Conservation (phyloP, 1,284 basidiomycete genomes). For the Microbotryum scabiosae region DNA sequence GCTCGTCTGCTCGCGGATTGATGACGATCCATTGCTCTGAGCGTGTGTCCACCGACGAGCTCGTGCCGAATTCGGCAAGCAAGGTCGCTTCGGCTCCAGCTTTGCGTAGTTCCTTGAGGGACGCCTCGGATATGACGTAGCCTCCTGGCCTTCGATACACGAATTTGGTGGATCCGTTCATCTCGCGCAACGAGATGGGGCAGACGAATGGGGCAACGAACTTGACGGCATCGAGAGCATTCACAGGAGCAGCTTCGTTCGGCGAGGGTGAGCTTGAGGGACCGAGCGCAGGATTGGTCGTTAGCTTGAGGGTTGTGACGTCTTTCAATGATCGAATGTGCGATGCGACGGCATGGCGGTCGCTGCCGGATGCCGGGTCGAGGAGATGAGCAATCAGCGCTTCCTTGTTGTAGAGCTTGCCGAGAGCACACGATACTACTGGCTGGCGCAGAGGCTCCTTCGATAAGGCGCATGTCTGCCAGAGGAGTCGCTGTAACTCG, state of each 20-base stretch:
- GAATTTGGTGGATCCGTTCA: conserved; percentile 82
- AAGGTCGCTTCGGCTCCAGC: conserved; percentile 13
- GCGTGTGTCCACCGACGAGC: neutral
- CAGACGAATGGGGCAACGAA: conserved; percentile 64
- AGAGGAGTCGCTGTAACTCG: conserved; percentile 61
- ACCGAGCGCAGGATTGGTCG: conserved; percentile 64
- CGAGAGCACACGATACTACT: conserved; percentile 76
- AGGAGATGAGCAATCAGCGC: conserved; percentile 77
- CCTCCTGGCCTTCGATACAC: conserved; percentile 77
- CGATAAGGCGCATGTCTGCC: conserved; percentile 84
- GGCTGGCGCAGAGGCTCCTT: conserved; percentile 81
- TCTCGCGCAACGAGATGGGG: conserved; percentile 80
- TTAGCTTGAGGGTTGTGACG: conserved; percentile 68
- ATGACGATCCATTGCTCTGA: conserved; percentile 21
- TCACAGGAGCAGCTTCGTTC: conserved; percentile 33
- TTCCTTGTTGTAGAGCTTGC: conserved; percentile 91
- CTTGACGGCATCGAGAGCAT: conserved; percentile 44
- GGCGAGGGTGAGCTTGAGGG: conserved; percentile 20
- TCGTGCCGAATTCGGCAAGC: neutral
- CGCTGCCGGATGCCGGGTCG: conserved; percentile 43
- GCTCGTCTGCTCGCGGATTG: conserved; percentile 31
- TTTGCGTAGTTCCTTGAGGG: conserved; percentile 48
- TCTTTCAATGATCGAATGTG: conserved; percentile 86
- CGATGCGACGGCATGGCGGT: conserved; percentile 43
- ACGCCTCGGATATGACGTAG: conserved; percentile 74